Percentiles rank a stretch among this genome's conserved stretches.
Conservation (phyloP, 768 basidiomycete genomes). For the Mycena latifolia region DNA sequence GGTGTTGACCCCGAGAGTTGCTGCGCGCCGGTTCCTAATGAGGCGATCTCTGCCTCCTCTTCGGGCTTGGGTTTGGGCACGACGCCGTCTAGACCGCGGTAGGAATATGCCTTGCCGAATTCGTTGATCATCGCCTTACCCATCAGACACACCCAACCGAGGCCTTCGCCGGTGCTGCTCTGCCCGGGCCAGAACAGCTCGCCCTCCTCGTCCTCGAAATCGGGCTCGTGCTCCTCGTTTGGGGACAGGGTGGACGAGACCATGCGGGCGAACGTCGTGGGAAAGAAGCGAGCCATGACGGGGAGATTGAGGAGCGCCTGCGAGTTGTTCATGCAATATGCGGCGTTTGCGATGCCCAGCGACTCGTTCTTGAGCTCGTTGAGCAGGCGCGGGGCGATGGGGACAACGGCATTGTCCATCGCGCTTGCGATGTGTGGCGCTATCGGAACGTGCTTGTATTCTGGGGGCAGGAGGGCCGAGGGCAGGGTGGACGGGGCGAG, state of each 20-base stretch:
- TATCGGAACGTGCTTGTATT: conserved; percentile 52
- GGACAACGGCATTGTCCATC: conserved; percentile 57
- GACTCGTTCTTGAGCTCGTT: conserved; percentile 58
- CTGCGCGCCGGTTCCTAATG: conserved; percentile 4
- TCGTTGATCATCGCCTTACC: conserved; percentile 90
- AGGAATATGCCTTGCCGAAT: conserved; percentile 81
- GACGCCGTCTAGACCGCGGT: conserved; percentile 78
- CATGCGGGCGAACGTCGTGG: conserved; percentile 81
- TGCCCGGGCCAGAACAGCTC: conserved; percentile 90
- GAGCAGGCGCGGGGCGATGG: conserved; percentile 57
- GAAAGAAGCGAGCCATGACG: conserved; percentile 77
- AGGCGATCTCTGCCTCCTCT: conserved; percentile 34
- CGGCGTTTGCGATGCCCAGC: conserved; percentile 52
- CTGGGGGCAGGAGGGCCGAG: conserved; percentile 52
- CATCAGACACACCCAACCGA: conserved; percentile 91
- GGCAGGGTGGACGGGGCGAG: conserved; percentile 51
- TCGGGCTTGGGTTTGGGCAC: conserved; percentile 72
- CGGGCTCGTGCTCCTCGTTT: conserved; percentile 82
- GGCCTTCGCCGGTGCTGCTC: conserved; percentile 77
- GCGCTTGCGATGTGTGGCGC: conserved; percentile 58
- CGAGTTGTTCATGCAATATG: conserved; percentile 62
- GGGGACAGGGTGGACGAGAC: conserved; percentile 71
- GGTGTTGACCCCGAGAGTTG: conserved; percentile 32
- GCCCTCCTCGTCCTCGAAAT: conserved; percentile 88
- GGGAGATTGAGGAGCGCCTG: conserved; percentile 73